Base-by-base conservation (phyloP, 1,139 yeast species). In the Geotrichum candidum region DNA sequence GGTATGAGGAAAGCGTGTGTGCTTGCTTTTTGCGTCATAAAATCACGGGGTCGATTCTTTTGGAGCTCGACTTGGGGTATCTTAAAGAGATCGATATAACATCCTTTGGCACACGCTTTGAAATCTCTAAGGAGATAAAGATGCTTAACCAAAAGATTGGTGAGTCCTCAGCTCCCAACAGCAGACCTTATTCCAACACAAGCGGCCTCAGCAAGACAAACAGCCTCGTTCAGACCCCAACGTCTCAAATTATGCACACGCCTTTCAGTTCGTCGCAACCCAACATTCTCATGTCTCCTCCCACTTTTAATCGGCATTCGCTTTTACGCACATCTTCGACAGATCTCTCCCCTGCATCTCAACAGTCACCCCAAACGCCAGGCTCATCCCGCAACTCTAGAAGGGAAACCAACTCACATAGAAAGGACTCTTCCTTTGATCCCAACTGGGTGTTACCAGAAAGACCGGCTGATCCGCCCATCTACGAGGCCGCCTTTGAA, bases 61-160 rank as follows among this genome's bases (percentile, higher is more conserved):
- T 94, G 61, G 96, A 92, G 73, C 80, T 95, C 67, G 97, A 92
- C 70, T 80, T 92, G 67, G 83, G 90, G 1, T 89, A 89, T 70
- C 80, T 94, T 70, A 94, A 94, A 72, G 99, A 94, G 74, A 79
- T 94, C 63, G 99, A 92, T 65, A 94, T 94, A 60, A 82, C 85
- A 61, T 89, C 96, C 2, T 94, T 94, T 77, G 99, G 99, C 27
- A 92, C 97, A 0, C 80, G 99, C 64, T 94, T 91, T 75, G 97
- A 92, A 74, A 84, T 95, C 53, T 86, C 86, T 73, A 90, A 90
- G 72, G 96, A 90, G 72, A 92, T 94, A 69, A 96, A 90, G 73
- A 82, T 84, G 54, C 80, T 92, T 11, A 69, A 65, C 58, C 65
- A 69, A 41, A 59, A 67, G 35, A 66, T 65, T 9, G 48, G 58